Evolutionary conservation across 2,329 filamentous ascomycete genomes (phyloP).

Genomic region (Alternaria ventricosa): DNA sequence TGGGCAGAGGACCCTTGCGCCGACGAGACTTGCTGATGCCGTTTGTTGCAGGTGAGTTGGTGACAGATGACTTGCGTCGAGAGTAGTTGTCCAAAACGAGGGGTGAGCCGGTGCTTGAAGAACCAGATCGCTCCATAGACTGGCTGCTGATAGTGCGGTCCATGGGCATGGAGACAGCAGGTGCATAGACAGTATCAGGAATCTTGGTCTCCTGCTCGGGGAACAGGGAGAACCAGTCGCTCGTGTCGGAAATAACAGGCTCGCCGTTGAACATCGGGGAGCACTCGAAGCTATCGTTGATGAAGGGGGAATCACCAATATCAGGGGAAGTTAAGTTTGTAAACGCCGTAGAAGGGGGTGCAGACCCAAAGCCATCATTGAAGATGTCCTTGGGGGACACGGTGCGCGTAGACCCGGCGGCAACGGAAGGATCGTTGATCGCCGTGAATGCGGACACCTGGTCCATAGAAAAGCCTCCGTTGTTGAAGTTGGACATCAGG

Average conservation of each 20-base stretch:
- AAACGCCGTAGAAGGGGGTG: conserved; percentile 81
- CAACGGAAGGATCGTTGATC: conserved; percentile 53
- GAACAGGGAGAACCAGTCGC: conserved; percentile 76
- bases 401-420: conserved; percentile 58
- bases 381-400: conserved; percentile 86
- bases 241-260: conserved; percentile 63
- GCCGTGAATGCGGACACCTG: conserved; percentile 50
- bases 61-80: conserved; percentile 51
- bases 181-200: conserved; percentile 31
- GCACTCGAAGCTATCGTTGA: conserved; percentile 72
- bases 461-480: conserved; percentile 40
- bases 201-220: conserved; percentile 56
- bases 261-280: conserved; percentile 74
- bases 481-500: conserved; percentile 53
- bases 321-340: conserved; percentile 83
- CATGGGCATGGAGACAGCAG: conserved; percentile 41
- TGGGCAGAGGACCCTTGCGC: conserved; percentile 80
- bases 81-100: conserved; percentile 44
- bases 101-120: conserved; percentile 47
- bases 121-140: conserved; percentile 45
- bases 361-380: conserved; percentile 72
- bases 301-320: conserved; percentile 79
- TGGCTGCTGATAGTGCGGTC: conserved; percentile 51
- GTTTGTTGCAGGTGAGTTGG: conserved; percentile 63
- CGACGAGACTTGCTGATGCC: conserved; percentile 74